Evolutionary conservation across 345 rosid species (phyloP), one percentile per base, ranked within the genome.

Genomic region (Eucalyptus pumila): DNA sequence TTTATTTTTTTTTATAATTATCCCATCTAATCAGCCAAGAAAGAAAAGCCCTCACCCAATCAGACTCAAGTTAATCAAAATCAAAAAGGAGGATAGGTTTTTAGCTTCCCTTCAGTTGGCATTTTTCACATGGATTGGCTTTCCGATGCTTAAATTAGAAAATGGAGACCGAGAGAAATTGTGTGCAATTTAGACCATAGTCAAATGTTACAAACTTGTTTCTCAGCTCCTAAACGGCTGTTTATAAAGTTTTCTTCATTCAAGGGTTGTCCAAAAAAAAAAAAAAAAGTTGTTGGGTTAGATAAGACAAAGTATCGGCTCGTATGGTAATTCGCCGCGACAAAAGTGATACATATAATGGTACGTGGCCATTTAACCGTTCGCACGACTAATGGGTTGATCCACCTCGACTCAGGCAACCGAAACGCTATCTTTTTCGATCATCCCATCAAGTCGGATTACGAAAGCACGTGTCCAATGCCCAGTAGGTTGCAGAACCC

Each of bases 321-420:
- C 23, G 21, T 16, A 51, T 51, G 21, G 21, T 17, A 54, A 56
- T 9, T 21, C 3, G 1, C 12, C 1, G 1, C 12, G 60, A 56
- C 6, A 9, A 56, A 0, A 8, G 60, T 23, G 0, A 23, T 56
- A n/a, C n/a, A 54, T 23, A 56, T 56, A 52, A 52, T 52, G 56
- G 56, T 17, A 17, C 4, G 14, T 58, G 30, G 65, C 65, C 13
- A 0, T 23, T 0, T 0, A 58, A 58, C n/a, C 14, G 30, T 24
- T 58, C 65, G 5, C n/a, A 24, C 3, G 14, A 26, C 65, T n/a
- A 26, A 58, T 26, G n/a, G n/a, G 14, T 58, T 11, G 14, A 58
- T 0, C 65, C 65, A 58, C 27, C 12, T 58, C 30, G n/a, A 58
- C n/a, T 58, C 65, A 26, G n/a, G 65, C 65, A 58, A 58, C 65